Evolutionary conservation across 345 rosid species (phyloP), one percentile per base, ranked within the genome.

Genomic region (Brassica cretica): DNA sequence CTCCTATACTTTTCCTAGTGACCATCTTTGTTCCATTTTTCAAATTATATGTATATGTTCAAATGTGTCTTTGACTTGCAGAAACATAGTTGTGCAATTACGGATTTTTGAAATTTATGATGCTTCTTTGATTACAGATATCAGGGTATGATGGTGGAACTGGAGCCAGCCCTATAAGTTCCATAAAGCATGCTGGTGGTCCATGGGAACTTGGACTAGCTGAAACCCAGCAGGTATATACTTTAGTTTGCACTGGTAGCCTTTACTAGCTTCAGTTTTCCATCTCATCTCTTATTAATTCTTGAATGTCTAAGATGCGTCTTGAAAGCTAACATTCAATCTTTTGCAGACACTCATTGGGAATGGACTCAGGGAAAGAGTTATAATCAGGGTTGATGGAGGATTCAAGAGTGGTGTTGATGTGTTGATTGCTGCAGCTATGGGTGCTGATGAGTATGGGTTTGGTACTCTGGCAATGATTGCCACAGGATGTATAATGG

Each of bases 401-500:
- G 98, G 99, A 84, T 89, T 94, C 65, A 92, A 83, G 83, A 92
- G 98, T 77, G 99, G 99, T 73, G 88, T 92, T 79, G 99, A 94
- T 85, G 96, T 95, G 79, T 73, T 95, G 82, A 93, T 93, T 88
- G 99, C 97, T 78, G 98, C 97, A 39, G 89, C 86, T 73, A 88
- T 95, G 97, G 99, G 99, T 8, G 98, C 98, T 60, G 99, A 95
- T 78, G 99, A 95, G 81, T 95, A 89, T 81, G 99, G 99, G 39
- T 95, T 95, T 87, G 98, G 99, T 80, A 93, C 99, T 70, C 86
- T 95, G 67, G 99, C 99, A 74, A 93, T 95, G 99, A 95, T 95
- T 87, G 99, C 99, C 79, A 95, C 99, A 60, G 99, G 99, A 81
- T 95, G 99, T 84, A 90, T 95, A 71, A 94, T 92, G 98, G 99